Conservation (phyloP, 1,284 basidiomycete genomes). For the Cryptococcus sp. region DNA sequence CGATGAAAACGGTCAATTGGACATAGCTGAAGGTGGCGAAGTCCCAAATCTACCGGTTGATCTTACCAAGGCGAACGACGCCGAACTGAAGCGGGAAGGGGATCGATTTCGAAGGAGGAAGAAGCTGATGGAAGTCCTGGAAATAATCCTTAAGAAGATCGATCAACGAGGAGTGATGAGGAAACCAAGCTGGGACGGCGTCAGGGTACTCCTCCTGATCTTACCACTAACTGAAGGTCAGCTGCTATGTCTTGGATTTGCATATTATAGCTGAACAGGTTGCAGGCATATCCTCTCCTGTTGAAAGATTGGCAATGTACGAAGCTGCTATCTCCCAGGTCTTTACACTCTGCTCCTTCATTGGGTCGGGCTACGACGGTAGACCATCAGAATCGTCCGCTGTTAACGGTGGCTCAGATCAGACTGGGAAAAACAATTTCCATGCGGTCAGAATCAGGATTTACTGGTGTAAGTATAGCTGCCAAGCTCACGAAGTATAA, state of each 20-base stretch:
- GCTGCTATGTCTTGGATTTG: constrained; percentile 11
- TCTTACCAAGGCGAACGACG: constrained; percentile 16
- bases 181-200: constrained; percentile 79
- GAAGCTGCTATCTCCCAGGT: constrained; percentile 62
- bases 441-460: constrained; percentile 62
- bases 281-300: constrained; percentile 51
- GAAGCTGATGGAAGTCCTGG: constrained; percentile 58
- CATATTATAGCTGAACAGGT: background rate
- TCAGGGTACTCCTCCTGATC: constrained; percentile 67
- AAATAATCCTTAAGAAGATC: constrained; percentile 68
- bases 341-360: constrained; percentile 62
- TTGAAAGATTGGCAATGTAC: constrained; percentile 60
- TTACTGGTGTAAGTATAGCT: constrained; percentile 60
- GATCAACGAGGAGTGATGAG: constrained; percentile 72
- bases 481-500: no score
- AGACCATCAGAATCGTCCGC: constrained; percentile 43
- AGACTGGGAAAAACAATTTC: constrained; percentile 31
- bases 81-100: constrained; percentile 42
- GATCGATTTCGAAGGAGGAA: constrained; percentile 47
- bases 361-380: constrained; percentile 53
- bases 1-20: constrained; percentile 62
- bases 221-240: constrained; percentile 75
- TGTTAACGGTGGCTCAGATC: constrained; percentile 49
- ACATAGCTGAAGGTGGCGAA: constrained; percentile 32
- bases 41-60: constrained; percentile 13